phyloP scores from a whole-genome alignment of 1,284 basidiomycete genomes.

The Pseudozyma thailandica region DNA sequence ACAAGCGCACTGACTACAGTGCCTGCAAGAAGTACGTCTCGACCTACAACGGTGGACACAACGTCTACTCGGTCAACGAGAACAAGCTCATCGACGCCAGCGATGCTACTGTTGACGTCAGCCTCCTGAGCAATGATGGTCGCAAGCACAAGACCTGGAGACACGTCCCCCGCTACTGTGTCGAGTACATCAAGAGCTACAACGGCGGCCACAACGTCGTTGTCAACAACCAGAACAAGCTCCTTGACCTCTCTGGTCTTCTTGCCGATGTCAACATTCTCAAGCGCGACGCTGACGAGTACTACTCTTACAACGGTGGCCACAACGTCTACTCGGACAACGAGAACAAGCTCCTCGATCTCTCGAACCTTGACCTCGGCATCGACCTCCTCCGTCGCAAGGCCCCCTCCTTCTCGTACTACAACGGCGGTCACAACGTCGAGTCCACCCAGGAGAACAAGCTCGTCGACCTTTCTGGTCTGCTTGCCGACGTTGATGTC shows the following conservation, averaged over 20 bases:
- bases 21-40: conserved; percentile 48
- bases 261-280: conserved; percentile 25
- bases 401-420: conserved; percentile 22
- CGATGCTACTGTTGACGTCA: conserved; percentile 41
- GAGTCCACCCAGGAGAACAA: conserved; percentile 37
- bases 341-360: conserved; percentile 51
- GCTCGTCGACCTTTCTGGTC: conserved; percentile 22
- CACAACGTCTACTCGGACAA: conserved; percentile 46
- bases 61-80: conserved; percentile 50
- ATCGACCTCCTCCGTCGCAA: conserved; percentile 36
- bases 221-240: conserved; percentile 35
- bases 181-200: conserved; percentile 49
- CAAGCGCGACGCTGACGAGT: conserved; percentile 20
- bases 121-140: conserved; percentile 34
- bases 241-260: conserved; percentile 23
- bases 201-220: conserved; percentile 38
- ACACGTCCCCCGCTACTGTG: conserved; percentile 28
- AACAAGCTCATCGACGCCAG: conserved; percentile 50
- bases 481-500: conserved; percentile 21
- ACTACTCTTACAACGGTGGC: conserved; percentile 36
- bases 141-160: conserved; percentile 32
- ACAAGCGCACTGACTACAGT: conserved; percentile 39
- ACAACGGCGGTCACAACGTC: conserved; percentile 37
- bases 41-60: conserved; percentile 51
- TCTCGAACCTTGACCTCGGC: conserved; percentile 24